Evolutionary conservation across 139 green algal species (phyloP).

Genomic region (Chlamydomonas eustigma): DNA sequence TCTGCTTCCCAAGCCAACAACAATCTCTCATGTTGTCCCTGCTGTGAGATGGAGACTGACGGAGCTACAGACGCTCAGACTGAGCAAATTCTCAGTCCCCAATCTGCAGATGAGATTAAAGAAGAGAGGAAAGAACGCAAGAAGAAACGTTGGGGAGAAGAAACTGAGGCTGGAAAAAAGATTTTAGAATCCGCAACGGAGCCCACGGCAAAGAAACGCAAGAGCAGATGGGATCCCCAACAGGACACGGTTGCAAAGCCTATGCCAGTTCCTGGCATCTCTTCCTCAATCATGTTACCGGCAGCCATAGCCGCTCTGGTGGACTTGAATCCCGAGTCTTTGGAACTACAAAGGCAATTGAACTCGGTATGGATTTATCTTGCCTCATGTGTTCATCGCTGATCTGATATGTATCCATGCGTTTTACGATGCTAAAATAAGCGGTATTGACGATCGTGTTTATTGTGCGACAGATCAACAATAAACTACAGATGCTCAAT

Average conservation of each 20-base stretch:
- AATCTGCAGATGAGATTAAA: not conserved
- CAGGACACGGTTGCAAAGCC: not conserved
- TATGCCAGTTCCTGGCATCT: not conserved
- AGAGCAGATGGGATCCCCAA: not conserved
- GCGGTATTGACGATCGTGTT: not conserved
- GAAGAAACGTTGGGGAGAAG: constrained; percentile 3
- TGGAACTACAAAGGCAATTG: constrained; percentile 22
- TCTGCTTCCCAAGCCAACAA: no score
- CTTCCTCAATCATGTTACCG: constrained; percentile 35
- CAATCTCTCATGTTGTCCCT: no score
- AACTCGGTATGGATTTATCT: constrained; percentile 15
- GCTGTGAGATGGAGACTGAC: no score
- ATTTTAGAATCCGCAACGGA: not conserved
- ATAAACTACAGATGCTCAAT: constrained; percentile 2
- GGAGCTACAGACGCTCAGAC: no score
- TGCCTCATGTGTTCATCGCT: not conserved
- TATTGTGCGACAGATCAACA: not conserved
- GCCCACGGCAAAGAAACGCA: not conserved
- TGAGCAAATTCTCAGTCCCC: no score
- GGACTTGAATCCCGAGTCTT: constrained; percentile 38
- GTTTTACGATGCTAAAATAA: not conserved
- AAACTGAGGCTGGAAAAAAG: constrained; percentile 1
- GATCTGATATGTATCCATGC: not conserved
- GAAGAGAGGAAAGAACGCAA: not conserved
- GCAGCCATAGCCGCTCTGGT: constrained; percentile 44